phyloP scores from a whole-genome alignment of 805 yeast genomes.

The Cyberlindnera mississippiensis region DNA sequence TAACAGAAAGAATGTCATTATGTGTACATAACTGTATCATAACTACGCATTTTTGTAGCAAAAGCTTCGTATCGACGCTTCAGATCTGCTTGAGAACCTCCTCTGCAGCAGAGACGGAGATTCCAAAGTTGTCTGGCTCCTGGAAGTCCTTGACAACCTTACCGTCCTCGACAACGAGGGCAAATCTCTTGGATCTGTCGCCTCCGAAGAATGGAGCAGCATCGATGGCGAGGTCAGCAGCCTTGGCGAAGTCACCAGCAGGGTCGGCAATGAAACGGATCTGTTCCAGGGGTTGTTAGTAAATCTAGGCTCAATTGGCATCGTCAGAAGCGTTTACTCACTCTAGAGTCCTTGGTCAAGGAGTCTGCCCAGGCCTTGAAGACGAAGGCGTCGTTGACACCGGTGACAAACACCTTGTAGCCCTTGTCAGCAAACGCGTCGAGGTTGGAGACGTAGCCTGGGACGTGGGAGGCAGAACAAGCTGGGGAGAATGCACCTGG shows the following conservation, averaged over 20 bases:
- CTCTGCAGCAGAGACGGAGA: slow-evolving; percentile 45
- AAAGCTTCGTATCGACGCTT: too few relatives aligned
- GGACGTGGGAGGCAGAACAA: slow-evolving; percentile 68
- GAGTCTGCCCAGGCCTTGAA: slow-evolving; percentile 70
- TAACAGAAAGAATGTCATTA: too few relatives aligned
- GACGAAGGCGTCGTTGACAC: slow-evolving; percentile 88
- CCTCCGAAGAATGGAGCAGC: slow-evolving; percentile 77
- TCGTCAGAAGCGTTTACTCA: slow-evolving; percentile 4
- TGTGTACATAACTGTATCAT: too few relatives aligned
- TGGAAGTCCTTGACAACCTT: slow-evolving; percentile 59
- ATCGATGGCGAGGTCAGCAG: slow-evolving; percentile 66
- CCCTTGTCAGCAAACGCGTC: slow-evolving; percentile 61
- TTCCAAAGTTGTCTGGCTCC: slow-evolving; percentile 79
- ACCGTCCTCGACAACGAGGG: slow-evolving; percentile 72
- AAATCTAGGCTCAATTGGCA: too few relatives aligned
- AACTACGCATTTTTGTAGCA: too few relatives aligned
- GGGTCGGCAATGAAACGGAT: slow-evolving; percentile 75
- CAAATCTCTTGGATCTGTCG: slow-evolving; percentile 69
- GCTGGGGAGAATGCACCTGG: slow-evolving; percentile 84
- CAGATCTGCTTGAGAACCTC: slow-evolving; percentile 29
- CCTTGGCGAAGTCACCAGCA: slow-evolving; percentile 63
- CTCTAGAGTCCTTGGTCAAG: slow-evolving; percentile 20
- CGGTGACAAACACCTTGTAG: slow-evolving; percentile 59
- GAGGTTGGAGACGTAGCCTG: slow-evolving; percentile 59
- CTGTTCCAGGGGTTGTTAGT: not conserved